These are phyloP conservation scores for Nitzschia sp. DNA, from an alignment of 108 stramenopile species.

Conservation along the genomic window DNA sequence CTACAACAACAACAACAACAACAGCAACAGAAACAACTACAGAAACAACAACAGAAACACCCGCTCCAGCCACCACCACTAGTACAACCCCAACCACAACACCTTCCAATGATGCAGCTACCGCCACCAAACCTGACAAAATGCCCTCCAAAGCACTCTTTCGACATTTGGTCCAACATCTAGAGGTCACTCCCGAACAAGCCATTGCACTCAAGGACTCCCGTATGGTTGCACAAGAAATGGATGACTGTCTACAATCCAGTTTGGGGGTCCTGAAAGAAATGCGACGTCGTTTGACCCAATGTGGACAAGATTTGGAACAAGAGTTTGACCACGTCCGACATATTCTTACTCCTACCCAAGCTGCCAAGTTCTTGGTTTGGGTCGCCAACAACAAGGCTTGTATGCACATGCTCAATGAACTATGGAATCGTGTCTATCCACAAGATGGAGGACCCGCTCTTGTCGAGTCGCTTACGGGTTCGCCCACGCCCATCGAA, in stretches of 20 bases:
- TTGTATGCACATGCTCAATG: conserved; percentile 94
- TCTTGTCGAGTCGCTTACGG: no score
- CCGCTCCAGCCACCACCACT: background rate
- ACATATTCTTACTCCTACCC: conserved; percentile 77
- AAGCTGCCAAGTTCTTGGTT: conserved; percentile 91
- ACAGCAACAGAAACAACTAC: background rate
- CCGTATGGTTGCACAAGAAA: conserved; percentile 68
- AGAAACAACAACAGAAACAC: background rate
- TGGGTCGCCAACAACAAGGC: conserved; percentile 92
- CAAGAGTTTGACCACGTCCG: conserved; percentile 80
- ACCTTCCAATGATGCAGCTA: background rate
- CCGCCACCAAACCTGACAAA: background rate
- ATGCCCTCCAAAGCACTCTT: conserved; percentile 51
- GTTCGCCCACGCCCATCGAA: background rate
- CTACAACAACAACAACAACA: background rate
- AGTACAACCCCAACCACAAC: background rate
- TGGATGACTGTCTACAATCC: conserved; percentile 58
- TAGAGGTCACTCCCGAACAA: conserved; percentile 66
- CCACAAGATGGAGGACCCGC: conserved; percentile 16
- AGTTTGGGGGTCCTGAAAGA: conserved; percentile 54
- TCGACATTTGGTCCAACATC: conserved; percentile 35
- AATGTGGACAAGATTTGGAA: conserved; percentile 73
- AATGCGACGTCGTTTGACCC: conserved; percentile 47
- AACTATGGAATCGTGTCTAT: conserved; percentile 78
- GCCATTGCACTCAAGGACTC: conserved; percentile 63